Conservation (phyloP, 2,329 filamentous ascomycete species). For the Pyrenochaeta sp. region DNA sequence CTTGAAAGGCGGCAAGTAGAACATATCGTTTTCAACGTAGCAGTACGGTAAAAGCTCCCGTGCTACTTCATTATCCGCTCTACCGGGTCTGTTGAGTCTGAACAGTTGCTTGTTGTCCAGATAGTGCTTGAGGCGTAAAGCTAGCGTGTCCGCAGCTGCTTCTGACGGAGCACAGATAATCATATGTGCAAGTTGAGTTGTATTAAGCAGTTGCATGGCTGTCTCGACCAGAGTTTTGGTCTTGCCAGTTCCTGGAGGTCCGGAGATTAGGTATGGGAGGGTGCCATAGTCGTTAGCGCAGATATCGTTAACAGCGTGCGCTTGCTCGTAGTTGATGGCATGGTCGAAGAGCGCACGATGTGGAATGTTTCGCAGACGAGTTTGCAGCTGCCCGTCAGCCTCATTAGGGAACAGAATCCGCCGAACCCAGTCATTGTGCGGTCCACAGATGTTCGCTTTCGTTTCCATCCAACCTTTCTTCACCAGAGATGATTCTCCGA, state of each 20-base stretch:
- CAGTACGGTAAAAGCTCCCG: conserved; percentile 50
- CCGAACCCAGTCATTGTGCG: conserved; percentile 40
- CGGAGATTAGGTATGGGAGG: conserved; percentile 58
- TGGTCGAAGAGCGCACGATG: conserved; percentile 50
- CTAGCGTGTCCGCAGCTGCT: conserved; percentile 56
- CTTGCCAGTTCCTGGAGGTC: conserved; percentile 62
- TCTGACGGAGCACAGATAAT: conserved; percentile 58
- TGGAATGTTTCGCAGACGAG: conserved; percentile 45
- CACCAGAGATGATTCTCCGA: neutral
- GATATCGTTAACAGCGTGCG: conserved; percentile 55
- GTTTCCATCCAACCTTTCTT: neutral
- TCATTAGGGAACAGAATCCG: conserved; percentile 56
- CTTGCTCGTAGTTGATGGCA: conserved; percentile 59
- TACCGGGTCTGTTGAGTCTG: conserved; percentile 52
- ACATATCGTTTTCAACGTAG: conserved; percentile 52
- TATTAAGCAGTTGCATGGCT: conserved; percentile 46
- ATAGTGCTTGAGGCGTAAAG: conserved; percentile 49
- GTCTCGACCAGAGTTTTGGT: conserved; percentile 61
- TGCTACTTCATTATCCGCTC: conserved; percentile 55
- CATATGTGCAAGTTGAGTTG: conserved; percentile 41
- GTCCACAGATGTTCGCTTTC: neutral
- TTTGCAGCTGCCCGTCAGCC: conserved; percentile 51
- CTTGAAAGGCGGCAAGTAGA: conserved; percentile 51
- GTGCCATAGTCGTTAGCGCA: conserved; percentile 53
- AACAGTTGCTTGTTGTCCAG: conserved; percentile 50